Percentiles rank a stretch among this genome's conserved stretches.
phyloP scores from a whole-genome alignment of 441 rosid genomes.

The Hura crepitans region DNA sequence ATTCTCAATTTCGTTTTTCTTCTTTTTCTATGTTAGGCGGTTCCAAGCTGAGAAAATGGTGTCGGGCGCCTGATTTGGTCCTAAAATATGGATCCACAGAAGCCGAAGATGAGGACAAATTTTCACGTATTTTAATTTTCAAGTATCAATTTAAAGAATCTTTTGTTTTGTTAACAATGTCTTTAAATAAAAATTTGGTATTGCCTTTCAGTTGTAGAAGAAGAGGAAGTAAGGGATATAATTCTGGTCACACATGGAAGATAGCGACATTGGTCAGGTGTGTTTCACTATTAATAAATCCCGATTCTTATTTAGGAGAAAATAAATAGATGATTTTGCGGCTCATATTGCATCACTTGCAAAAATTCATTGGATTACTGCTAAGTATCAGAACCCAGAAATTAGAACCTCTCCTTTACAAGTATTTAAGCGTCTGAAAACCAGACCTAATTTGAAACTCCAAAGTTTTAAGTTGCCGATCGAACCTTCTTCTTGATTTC shows the following conservation, averaged over 20 bases:
- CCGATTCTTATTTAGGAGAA: no score
- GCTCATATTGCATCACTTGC: no score
- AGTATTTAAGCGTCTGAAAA: no score
- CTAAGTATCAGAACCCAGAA: no score
- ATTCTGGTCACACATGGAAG: slow-evolving; percentile 82
- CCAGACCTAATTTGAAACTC: not conserved
- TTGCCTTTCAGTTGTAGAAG: slow-evolving; percentile 28
- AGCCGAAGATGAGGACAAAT: slow-evolving; percentile 45
- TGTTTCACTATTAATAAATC: slow-evolving; percentile 16
- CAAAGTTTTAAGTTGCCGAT: not conserved
- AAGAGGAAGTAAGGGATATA: slow-evolving; percentile 45
- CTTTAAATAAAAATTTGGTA: not conserved
- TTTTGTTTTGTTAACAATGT: not conserved
- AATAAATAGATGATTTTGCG: no score
- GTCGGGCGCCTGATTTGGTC: slow-evolving; percentile 75
- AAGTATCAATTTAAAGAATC: not conserved
- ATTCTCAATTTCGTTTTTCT: not conserved
- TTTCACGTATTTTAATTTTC: slow-evolving; percentile 50
- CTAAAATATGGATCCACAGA: slow-evolving; percentile 51
- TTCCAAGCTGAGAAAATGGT: slow-evolving; percentile 95
- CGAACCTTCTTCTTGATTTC: not conserved
- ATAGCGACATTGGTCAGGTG: slow-evolving; percentile 88
- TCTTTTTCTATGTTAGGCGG: slow-evolving; percentile 47
- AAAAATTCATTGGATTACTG: not conserved
- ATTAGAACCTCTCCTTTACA: no score